Evolutionary conservation across 1,284 basidiomycete genomes (phyloP), one percentile per base, ranked within the genome.

Genomic region (Apiotrichum mycotoxinovorans): DNA sequence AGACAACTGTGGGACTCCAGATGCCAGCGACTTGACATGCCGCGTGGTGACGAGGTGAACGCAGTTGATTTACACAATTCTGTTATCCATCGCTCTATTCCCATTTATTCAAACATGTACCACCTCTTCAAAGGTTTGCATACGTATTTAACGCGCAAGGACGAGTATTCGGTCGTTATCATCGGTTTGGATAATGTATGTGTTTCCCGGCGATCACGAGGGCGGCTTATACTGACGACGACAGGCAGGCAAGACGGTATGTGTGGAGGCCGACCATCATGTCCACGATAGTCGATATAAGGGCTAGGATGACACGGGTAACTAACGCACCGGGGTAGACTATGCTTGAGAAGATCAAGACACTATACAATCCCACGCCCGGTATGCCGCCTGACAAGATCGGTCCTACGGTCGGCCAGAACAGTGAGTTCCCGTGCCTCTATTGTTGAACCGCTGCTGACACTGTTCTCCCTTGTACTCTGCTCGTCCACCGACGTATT

Each of bases 91-190:
- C 4, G 9, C 2, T 9, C n/a, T 41, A 11, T 22, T 22, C 40
- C n/a, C 14, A 14, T 20, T 8, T 22, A 5, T 10, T 1, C 25
- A 35, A 55, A 34, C 53, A 78, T 94, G 91, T 95, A 93, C 77
- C 90, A 94, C 77, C 83, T 95, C 43, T 81, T 95, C 67, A 91
- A 88, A 67, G 92, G 92, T 34, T 80, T 95, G 15, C 87, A 94
- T 76, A 86, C 89, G 71, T 87, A 93, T 78, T 77, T 95, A 33
- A 95, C 90, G 20, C 85, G 88, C 64, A 95, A 95, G 77, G 91
- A 95, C 64, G 90, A 95, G 68, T 95, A 93, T 74, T 91, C 88
- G 14, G 85, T 96, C 30, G 88, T 95, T 56, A 95, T 96, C 68
- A 86, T 96, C 53, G 92, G 91, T 18, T 67, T 80, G 20, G 79